Percentiles rank a stretch among this genome's conserved stretches.
phyloP scores from a whole-genome alignment of 2,329 filamentous ascomycete species.

The Scorias spongiosa region DNA sequence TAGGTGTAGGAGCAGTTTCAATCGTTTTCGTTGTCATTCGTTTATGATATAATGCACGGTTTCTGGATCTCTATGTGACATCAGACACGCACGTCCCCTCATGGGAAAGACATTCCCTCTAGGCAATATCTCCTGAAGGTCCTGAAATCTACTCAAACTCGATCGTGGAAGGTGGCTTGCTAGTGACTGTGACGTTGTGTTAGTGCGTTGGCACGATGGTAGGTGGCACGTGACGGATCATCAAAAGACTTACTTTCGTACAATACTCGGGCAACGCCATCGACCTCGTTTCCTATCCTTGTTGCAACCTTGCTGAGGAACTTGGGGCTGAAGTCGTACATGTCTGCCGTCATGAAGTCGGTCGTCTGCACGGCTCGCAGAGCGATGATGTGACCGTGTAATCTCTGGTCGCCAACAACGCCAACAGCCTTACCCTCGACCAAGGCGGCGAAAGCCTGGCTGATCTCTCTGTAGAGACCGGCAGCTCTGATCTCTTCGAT shows the following conservation, averaged over 20 bases:
- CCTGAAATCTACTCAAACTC: conserved; percentile 47
- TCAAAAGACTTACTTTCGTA: conserved; percentile 44
- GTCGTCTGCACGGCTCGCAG: conserved; percentile 46
- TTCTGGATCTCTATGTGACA: too few species aligned
- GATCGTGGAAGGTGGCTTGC: conserved; percentile 57
- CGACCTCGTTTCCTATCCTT: conserved; percentile 61
- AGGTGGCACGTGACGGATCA: neutral
- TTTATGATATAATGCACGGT: too few species aligned
- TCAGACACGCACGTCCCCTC: too few species aligned
- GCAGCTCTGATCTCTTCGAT: conserved; percentile 59
- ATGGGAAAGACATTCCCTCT: too few species aligned
- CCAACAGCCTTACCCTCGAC: conserved; percentile 50
- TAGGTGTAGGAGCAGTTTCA: too few species aligned
- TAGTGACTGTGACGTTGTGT: conserved; percentile 32
- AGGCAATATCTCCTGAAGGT: too few species aligned
- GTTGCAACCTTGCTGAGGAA: conserved; percentile 51
- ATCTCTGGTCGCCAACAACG: conserved; percentile 55
- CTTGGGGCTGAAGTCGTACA: conserved; percentile 48
- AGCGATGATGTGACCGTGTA: conserved; percentile 47
- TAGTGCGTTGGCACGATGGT: conserved; percentile 1
- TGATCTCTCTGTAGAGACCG: conserved; percentile 57
- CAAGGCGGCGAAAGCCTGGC: conserved; percentile 55
- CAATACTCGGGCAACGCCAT: conserved; percentile 54
- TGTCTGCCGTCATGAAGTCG: conserved; percentile 64
- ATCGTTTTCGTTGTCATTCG: too few species aligned